Evolutionary conservation across 2,329 filamentous ascomycete species (phyloP).

Genomic region (Sporothrix schenckii): DNA sequence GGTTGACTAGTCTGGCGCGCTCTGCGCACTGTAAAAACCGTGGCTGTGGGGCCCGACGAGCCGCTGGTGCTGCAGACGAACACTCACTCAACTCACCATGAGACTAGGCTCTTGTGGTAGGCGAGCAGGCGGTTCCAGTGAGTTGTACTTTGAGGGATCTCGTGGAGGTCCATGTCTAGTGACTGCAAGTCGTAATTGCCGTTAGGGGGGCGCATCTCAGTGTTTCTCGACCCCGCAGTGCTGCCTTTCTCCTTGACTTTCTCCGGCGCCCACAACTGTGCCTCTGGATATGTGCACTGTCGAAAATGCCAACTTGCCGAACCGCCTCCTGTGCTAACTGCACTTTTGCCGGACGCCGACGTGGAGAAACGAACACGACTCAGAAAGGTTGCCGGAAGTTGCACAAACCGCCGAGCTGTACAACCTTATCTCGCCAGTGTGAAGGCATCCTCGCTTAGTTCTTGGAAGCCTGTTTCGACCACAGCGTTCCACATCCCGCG

Average conservation of each 20-base stretch:
- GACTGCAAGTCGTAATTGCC: neutral
- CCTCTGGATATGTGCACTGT: neutral
- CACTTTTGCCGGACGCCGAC: constrained; percentile 8
- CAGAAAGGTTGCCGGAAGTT: neutral
- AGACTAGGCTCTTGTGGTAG: no score
- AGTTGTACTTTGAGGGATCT: no score
- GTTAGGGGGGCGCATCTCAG: neutral
- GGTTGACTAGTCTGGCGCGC: neutral
- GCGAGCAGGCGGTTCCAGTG: no score
- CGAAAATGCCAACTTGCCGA: constrained; percentile 6
- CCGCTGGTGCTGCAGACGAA: constrained; percentile 3
- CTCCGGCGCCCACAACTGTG: neutral
- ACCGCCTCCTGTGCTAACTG: neutral
- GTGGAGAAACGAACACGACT: neutral
- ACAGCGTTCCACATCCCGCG: constrained; percentile 22
- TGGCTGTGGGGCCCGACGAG: constrained; percentile 24
- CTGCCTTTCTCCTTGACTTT: constrained; percentile 9
- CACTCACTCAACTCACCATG: neutral
- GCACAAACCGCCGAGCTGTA: neutral
- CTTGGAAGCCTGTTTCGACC: constrained; percentile 20
- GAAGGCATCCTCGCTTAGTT: neutral
- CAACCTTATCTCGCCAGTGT: neutral
- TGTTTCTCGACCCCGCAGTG: neutral
- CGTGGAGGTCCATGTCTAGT: no score
- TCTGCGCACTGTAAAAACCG: neutral